Evolutionary conservation across 1,284 basidiomycete species (phyloP).

Genomic region (Pseudozyma pruni): DNA sequence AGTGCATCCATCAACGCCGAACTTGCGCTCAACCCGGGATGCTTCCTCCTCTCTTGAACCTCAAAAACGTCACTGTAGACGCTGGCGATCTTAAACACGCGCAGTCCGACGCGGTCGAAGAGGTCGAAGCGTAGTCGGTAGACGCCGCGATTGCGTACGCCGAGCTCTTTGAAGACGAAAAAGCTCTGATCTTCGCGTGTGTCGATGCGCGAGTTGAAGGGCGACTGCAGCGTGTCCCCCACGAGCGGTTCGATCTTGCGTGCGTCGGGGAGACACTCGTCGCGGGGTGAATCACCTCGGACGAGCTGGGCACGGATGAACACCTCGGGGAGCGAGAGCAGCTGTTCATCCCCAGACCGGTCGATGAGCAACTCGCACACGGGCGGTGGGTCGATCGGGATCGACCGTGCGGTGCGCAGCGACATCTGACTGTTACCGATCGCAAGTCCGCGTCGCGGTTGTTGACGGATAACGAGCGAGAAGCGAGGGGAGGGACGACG

Average conservation of each 20-base stretch:
- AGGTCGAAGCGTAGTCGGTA: constrained; percentile 55
- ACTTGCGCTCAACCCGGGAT: constrained; percentile 27
- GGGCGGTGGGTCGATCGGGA: constrained; percentile 47
- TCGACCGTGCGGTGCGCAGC: constrained; percentile 36
- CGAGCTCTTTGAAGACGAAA: constrained; percentile 59
- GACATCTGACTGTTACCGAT: constrained; percentile 53
- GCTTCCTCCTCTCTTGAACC: constrained; percentile 42
- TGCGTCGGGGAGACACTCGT: constrained; percentile 37
- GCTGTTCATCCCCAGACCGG: constrained; percentile 42
- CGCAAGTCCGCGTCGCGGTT: constrained; percentile 41
- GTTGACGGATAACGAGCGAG: constrained; percentile 47
- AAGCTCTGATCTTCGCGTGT: constrained; percentile 46
- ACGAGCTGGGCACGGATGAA: constrained; percentile 45
- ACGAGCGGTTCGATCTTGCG: constrained; percentile 33
- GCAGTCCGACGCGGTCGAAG: constrained; percentile 34
- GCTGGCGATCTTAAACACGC: constrained; percentile 32
- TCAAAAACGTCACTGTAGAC: constrained; percentile 46
- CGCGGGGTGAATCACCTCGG: constrained; percentile 15
- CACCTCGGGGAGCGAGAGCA: constrained; percentile 43
- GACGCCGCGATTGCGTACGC: constrained; percentile 42
- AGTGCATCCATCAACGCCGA: constrained; percentile 40
- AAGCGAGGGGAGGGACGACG: constrained; percentile 32
- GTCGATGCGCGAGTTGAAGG: constrained; percentile 48
- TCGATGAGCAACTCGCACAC: constrained; percentile 52
- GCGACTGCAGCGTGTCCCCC: constrained; percentile 36